A percentile compares a stretch with the other conserved stretches of the same genome.
Evolutionary conservation across 345 rosid species (phyloP).

Genomic region (Lumnitzera racemosa): DNA sequence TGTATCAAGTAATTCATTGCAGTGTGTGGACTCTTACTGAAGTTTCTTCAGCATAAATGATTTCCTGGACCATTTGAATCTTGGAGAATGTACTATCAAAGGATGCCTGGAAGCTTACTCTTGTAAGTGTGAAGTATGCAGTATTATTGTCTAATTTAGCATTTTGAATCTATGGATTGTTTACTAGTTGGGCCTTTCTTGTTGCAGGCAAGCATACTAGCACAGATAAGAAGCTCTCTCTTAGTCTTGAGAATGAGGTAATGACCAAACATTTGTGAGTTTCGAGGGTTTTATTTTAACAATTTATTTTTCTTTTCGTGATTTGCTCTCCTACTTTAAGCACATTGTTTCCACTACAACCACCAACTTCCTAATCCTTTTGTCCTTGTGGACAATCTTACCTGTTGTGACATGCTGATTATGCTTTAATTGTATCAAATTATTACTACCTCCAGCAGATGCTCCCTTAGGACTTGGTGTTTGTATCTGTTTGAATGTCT

Average conservation of each 20-base stretch:
- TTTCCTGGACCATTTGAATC: constrained; percentile 56
- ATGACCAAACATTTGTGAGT: neutral
- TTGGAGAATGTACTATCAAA: constrained; percentile 74
- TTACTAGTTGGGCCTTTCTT: constrained; percentile 11
- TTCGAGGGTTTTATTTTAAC: too few species aligned
- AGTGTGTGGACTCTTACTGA: neutral
- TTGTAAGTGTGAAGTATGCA: constrained; percentile 34
- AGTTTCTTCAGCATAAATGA: constrained; percentile 49
- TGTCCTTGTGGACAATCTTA: too few species aligned
- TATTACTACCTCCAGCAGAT: too few species aligned
- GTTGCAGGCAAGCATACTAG: constrained; percentile 81
- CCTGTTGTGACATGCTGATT: too few species aligned
- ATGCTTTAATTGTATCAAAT: too few species aligned
- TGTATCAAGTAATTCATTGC: neutral
- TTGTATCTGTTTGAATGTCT: too few species aligned
- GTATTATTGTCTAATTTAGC: neutral
- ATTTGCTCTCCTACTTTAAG: too few species aligned
- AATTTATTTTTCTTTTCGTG: too few species aligned
- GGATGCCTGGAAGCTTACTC: constrained; percentile 84
- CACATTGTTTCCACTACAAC: too few species aligned
- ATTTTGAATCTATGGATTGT: neutral
- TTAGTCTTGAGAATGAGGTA: constrained; percentile 95
- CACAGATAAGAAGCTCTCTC: constrained; percentile 72
- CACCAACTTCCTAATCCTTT: too few species aligned
- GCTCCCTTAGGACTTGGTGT: too few species aligned